Base-by-base conservation (phyloP, 2,329 filamentous ascomycete genomes). In the Colletotrichum orbiculare region DNA sequence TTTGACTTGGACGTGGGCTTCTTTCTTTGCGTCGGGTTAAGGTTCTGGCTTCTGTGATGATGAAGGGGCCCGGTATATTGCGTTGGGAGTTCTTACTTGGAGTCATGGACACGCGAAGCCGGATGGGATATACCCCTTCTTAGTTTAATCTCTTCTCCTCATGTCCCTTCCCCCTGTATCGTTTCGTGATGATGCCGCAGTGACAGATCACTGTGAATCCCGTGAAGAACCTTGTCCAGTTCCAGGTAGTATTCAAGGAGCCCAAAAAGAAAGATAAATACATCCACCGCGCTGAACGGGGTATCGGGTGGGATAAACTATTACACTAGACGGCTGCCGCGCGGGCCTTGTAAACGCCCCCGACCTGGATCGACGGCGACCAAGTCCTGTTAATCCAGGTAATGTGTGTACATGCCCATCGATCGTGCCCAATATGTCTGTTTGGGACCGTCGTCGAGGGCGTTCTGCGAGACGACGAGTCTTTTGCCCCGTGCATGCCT, bases 281-380 rank as follows among this genome's bases (percentile, higher is more conserved):
- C 35, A 65, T 39, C 62, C 57, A 55, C 48, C 38, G 48, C 42
- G 60, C 42, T 25, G 38, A 49, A 64, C 41, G 53, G 61, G 64
- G 60, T 66, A 66, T 66, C 60, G 59, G 25, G 35, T 59, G 42
- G 53, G 39, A 64, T 34, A 11, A 64, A 46, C 34, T 41, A 64
- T 47, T 53, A 59, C 42, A 66, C 48, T 43, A 59, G 25, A 43
- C 34, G 4, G 10, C 43, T 45, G 43, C 12, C 43, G 17, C 15
- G 38, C 25, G 25, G 35, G 15, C 34, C 13, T 37, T 13, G 17
- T n/a, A 54, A 52, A 56, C 35, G 7, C 34, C 45, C 54, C 17
- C 45, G 8, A 35, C 34, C 46, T 45, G 17, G 17, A 45, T 43
- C 37, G 25, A 13, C 45, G 33, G 34, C 38, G 25, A 13, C 38